A percentile compares a stretch with the other conserved stretches of the same genome.
These are phyloP conservation scores for Aspergillus sp. DNA, from an alignment of 2,329 filamentous ascomycete species.

Conservation along the genomic window DNA sequence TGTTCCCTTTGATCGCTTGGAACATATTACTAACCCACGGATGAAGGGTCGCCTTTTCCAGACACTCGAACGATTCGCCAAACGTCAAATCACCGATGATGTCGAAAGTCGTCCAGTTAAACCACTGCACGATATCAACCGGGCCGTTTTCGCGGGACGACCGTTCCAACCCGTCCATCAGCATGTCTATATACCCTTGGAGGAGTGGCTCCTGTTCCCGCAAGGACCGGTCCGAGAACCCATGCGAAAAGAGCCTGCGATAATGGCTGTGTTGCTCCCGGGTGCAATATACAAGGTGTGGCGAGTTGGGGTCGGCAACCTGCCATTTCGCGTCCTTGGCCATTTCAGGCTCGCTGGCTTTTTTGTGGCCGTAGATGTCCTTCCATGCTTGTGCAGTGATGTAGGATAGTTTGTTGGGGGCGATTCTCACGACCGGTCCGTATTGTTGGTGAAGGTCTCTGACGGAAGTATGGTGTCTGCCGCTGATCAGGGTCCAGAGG, in stretches of 20 bases:
- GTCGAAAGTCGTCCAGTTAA: constrained; percentile 35
- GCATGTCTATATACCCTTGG: not conserved
- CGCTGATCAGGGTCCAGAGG: not conserved
- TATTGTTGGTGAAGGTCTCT: not conserved
- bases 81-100: constrained; percentile 26
- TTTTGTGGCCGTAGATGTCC: constrained; percentile 2
- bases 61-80: constrained; percentile 32
- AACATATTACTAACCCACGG: constrained; percentile 37
- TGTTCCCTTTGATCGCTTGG: constrained; percentile 11
- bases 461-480: not conserved
- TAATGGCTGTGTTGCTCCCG: constrained; percentile 18
- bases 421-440: not conserved
- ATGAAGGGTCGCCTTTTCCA: constrained; percentile 29
- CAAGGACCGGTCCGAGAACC: not conserved
- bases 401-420: not conserved
- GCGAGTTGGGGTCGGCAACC: not conserved
- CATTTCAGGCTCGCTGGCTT: not conserved
- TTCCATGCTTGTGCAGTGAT: not conserved
- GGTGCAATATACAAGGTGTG: not conserved
- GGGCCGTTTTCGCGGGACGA: not conserved
- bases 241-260: not conserved
- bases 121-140: constrained; percentile 17
- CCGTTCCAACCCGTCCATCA: not conserved
- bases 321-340: not conserved
- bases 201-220: not conserved